Conservation (phyloP, 2,329 filamentous ascomycete species). For the Venturiaceae sp. region DNA sequence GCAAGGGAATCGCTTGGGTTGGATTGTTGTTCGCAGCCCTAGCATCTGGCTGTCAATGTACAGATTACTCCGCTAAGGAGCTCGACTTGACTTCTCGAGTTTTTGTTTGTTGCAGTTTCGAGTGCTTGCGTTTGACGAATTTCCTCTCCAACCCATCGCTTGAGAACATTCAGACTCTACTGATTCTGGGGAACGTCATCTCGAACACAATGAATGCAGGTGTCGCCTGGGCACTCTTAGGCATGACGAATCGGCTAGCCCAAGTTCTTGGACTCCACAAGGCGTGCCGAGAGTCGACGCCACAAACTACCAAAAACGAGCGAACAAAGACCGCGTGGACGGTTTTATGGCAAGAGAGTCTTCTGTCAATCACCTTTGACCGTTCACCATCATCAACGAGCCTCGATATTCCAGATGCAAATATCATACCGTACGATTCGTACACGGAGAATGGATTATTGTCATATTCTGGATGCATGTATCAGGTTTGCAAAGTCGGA, state of each 20-base stretch:
- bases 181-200: constrained; percentile 53
- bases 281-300: constrained; percentile 43
- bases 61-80: constrained; percentile 46
- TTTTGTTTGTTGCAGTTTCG: constrained; percentile 55
- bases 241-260: constrained; percentile 50
- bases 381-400: constrained; percentile 45
- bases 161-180: constrained; percentile 51
- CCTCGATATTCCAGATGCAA: constrained; percentile 30
- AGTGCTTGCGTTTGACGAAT: constrained; percentile 54
- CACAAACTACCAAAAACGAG: constrained; percentile 31
- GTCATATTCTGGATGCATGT: constrained; percentile 49
- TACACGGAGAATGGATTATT: constrained; percentile 36
- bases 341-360: constrained; percentile 54
- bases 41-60: constrained; percentile 54
- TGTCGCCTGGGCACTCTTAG: constrained; percentile 51
- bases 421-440: constrained; percentile 37
- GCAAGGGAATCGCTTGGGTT: constrained; percentile 48
- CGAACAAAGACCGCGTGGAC: constrained; percentile 45
- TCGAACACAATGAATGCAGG: constrained; percentile 57
- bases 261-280: constrained; percentile 52
- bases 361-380: constrained; percentile 55
- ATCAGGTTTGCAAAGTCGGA: constrained; percentile 45
- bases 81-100: constrained; percentile 55
- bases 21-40: constrained; percentile 52
- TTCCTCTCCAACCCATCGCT: constrained; percentile 52